These are phyloP conservation scores for Leccinum huronense DNA, from an alignment of 1,284 basidiomycete genomes.

Conservation along the genomic window DNA sequence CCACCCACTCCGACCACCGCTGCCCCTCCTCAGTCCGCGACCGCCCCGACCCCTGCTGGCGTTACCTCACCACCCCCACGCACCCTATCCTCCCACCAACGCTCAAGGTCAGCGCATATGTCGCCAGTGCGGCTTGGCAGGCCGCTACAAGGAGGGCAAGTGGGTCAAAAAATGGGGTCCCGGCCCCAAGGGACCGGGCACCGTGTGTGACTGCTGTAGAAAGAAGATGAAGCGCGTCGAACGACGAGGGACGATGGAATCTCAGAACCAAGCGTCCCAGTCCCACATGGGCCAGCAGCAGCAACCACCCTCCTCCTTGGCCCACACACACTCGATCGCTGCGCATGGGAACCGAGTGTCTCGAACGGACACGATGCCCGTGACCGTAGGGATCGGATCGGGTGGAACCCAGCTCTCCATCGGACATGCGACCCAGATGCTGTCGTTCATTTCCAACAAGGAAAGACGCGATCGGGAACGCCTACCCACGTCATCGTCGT, in stretches of 20 bases:
- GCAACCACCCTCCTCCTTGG: constrained; percentile 4
- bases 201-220: constrained; percentile 79
- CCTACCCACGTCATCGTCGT: constrained; percentile 21
- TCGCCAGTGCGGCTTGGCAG: constrained; percentile 65
- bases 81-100: constrained; percentile 46
- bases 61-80: constrained; percentile 17
- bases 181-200: constrained; percentile 77
- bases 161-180: constrained; percentile 87
- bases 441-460: constrained; percentile 28
- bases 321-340: constrained; percentile 25
- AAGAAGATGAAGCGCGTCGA: constrained; percentile 87
- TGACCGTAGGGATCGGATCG: constrained; percentile 27
- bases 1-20: constrained; percentile 20
- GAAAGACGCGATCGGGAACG: constrained; percentile 32
- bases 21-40: constrained; percentile 13
- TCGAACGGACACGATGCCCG: constrained; percentile 32
- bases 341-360: constrained; percentile 26
- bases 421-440: constrained; percentile 22
- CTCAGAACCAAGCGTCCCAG: constrained; percentile 26
- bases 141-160: constrained; percentile 78
- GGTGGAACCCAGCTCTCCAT: constrained; percentile 29
- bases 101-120: constrained; percentile 68
- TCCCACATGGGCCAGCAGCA: constrained; percentile 16
- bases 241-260: constrained; percentile 59
- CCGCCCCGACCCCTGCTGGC: constrained; percentile 5